A percentile compares a stretch with the other conserved stretches of the same genome.
phyloP scores from a whole-genome alignment of 495 filamentous ascomycete species.

The Durotheca rogersii region DNA sequence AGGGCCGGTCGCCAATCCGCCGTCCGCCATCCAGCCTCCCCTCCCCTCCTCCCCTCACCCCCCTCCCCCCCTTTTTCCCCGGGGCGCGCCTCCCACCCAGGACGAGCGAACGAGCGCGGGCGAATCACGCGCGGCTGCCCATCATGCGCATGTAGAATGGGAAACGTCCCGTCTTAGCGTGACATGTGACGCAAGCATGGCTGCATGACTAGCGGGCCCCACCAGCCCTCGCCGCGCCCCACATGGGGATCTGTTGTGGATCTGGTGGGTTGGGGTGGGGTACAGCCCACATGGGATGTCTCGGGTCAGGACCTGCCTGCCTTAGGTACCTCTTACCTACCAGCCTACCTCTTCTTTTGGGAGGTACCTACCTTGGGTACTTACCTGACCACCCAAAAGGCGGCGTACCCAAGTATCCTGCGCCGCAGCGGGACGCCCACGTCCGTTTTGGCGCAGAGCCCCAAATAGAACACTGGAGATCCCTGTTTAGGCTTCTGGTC shows the following conservation, averaged over 20 bases:
- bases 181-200: conserved; percentile 33
- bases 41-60: too few species aligned
- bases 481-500: conserved; percentile 23
- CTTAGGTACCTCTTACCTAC: neutral
- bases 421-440: neutral
- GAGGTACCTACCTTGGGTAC: neutral
- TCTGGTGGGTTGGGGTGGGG: conserved; percentile 7
- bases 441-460: conserved; percentile 32
- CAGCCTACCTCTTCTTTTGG: too few species aligned
- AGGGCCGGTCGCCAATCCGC: too few species aligned
- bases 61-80: too few species aligned
- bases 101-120: too few species aligned
- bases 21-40: too few species aligned
- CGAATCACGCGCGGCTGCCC: too few species aligned
- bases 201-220: conserved; percentile 27
- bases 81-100: too few species aligned
- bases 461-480: conserved; percentile 33
- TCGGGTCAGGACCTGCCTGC: conserved; percentile 23
- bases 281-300: conserved; percentile 27
- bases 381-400: too few species aligned
- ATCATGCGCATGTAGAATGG: neutral
- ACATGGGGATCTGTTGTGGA: conserved; percentile 25
- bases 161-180: conserved; percentile 11
- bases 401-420: too few species aligned
- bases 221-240: conserved; percentile 20